These are phyloP conservation scores for Phlebiopsis gigantea DNA, from an alignment of 768 basidiomycete species.

Conservation along the genomic window DNA sequence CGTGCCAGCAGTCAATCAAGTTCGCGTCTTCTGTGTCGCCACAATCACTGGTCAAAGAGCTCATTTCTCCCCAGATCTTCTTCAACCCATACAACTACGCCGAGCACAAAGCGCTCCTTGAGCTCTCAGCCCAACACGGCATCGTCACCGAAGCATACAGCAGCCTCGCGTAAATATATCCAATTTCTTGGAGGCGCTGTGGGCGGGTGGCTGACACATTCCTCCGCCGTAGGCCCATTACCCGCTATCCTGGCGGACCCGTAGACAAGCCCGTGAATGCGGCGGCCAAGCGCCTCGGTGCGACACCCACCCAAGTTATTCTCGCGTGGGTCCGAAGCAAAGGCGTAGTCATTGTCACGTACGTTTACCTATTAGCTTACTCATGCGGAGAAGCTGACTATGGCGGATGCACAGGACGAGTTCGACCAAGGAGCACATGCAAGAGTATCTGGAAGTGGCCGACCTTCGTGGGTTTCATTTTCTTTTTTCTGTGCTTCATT, in stretches of 20 bases:
- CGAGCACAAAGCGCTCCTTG: slow-evolving; percentile 48
- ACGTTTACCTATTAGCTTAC: slow-evolving; percentile 6
- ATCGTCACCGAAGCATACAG: slow-evolving; percentile 65
- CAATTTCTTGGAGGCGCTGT: too few relatives aligned
- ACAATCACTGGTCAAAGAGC: not conserved
- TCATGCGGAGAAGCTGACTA: not conserved
- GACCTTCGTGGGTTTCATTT: slow-evolving; percentile 40
- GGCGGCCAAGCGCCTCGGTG: slow-evolving; percentile 48
- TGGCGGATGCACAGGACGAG: slow-evolving; percentile 42
- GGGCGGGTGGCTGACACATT: not conserved
- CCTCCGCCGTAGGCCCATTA: slow-evolving; percentile 51
- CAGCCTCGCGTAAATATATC: slow-evolving; percentile 52
- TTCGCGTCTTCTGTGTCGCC: slow-evolving; percentile 17
- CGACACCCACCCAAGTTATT: slow-evolving; percentile 60
- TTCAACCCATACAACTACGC: slow-evolving; percentile 71
- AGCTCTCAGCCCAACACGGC: slow-evolving; percentile 47
- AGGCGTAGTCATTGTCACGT: slow-evolving; percentile 63
- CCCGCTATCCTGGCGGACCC: slow-evolving; percentile 54
- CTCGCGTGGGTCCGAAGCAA: slow-evolving; percentile 68
- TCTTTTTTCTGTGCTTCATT: not conserved
- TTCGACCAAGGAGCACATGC: slow-evolving; percentile 51
- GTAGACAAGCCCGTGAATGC: slow-evolving; percentile 51
- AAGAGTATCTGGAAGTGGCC: slow-evolving; percentile 62
- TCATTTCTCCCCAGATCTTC: slow-evolving; percentile 41
- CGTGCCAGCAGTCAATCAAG: slow-evolving; percentile 71